phyloP scores from a whole-genome alignment of 1,284 basidiomycete species.

The Moesziomyces sp. region DNA sequence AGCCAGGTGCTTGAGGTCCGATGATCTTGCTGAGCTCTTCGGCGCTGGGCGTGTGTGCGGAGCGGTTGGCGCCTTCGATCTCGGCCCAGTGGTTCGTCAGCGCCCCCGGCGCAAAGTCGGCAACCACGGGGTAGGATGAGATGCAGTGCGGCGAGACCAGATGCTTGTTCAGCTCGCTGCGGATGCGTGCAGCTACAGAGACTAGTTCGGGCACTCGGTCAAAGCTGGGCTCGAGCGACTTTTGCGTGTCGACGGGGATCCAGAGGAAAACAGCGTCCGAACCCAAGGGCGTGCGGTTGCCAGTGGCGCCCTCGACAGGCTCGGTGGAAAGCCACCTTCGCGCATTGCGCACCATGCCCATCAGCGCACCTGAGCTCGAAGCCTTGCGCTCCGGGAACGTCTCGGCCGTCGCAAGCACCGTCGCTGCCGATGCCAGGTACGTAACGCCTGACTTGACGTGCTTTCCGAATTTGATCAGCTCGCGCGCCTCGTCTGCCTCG shows the following conservation, averaged over 20 bases:
- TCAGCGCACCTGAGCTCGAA: constrained; percentile 24
- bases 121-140: constrained; percentile 5
- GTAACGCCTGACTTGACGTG: constrained; percentile 18
- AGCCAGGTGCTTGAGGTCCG: constrained; percentile 33
- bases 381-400: constrained; percentile 32
- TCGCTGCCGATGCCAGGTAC: constrained; percentile 32
- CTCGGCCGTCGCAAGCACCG: constrained; percentile 26
- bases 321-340: constrained; percentile 30
- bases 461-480: constrained; percentile 18
- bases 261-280: constrained; percentile 45
- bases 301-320: not conserved
- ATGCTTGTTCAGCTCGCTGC: constrained; percentile 19
- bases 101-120: constrained; percentile 3
- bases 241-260: constrained; percentile 25
- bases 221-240: constrained; percentile 12
- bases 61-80: constrained; percentile 3
- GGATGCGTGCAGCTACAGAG: constrained; percentile 5
- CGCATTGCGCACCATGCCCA: constrained; percentile 46
- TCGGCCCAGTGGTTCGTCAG: constrained; percentile 13
- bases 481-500: constrained; percentile 4
- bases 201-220: constrained; percentile 8
- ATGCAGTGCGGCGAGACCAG: constrained; percentile 27
- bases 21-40: constrained; percentile 14
- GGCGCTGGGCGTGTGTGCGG: not conserved
- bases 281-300: constrained; percentile 21